Percentiles rank a stretch among this genome's conserved stretches.
These are phyloP conservation scores for Fomitopsis schrenkii DNA, from an alignment of 1,284 basidiomycete genomes.

Conservation along the genomic window DNA sequence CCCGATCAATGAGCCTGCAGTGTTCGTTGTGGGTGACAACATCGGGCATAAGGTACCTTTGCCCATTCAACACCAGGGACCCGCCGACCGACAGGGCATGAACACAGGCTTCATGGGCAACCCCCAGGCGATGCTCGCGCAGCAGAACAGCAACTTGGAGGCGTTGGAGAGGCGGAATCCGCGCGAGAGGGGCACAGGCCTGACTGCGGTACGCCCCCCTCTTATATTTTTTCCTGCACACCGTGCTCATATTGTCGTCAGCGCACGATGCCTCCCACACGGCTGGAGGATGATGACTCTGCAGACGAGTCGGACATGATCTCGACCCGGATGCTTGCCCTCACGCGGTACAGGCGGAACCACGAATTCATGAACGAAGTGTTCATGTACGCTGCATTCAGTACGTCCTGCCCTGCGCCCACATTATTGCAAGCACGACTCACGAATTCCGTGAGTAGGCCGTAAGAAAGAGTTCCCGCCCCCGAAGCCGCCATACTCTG, in stretches of 20 bases:
- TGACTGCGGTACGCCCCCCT: conserved; percentile 18
- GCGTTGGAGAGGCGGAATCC: conserved; percentile 56
- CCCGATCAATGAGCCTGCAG: conserved; percentile 53
- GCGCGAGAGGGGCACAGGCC: conserved; percentile 34
- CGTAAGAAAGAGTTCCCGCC: conserved; percentile 35
- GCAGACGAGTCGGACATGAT: conserved; percentile 73
- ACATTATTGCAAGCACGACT: background rate
- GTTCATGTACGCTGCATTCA: conserved; percentile 65
- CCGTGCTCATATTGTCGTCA: conserved; percentile 8
- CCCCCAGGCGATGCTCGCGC: conserved; percentile 63
- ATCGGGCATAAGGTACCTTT: conserved; percentile 54
- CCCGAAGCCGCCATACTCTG: conserved; percentile 40
- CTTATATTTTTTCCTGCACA: background rate
- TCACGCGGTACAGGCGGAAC: conserved; percentile 70
- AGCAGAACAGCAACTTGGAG: conserved; percentile 69
- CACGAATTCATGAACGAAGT: conserved; percentile 81
- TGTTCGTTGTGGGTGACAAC: conserved; percentile 68
- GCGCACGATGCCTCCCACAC: conserved; percentile 31
- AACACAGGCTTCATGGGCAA: conserved; percentile 17
- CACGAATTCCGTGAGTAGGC: conserved; percentile 32
- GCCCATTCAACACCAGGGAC: conserved; percentile 19
- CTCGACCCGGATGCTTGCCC: conserved; percentile 65
- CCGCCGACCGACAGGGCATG: conserved; percentile 10
- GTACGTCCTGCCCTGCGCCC: conserved; percentile 30
- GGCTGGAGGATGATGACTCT: conserved; percentile 64